These are phyloP conservation scores for Fraxinus platypoda DNA, from an alignment of 305 asterid genomes.

Conservation along the genomic window DNA sequence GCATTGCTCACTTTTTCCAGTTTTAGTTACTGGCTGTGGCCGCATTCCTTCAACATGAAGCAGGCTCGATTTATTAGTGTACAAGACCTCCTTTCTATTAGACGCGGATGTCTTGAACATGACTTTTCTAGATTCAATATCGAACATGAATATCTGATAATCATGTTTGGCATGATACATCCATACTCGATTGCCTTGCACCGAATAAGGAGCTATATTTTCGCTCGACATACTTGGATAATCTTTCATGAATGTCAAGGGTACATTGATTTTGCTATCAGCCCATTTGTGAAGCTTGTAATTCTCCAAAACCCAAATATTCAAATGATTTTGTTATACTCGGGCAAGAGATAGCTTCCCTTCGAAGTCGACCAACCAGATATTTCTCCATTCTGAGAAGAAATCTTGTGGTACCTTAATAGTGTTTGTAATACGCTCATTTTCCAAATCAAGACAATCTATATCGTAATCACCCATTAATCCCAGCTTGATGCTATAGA, in stretches of 20 bases:
- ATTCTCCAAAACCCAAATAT: slow-evolving; percentile 22
- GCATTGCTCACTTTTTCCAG: not conserved
- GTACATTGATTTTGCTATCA: not conserved
- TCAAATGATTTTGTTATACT: not conserved
- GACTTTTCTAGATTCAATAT: not conserved
- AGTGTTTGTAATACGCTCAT: not conserved
- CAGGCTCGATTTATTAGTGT: not conserved
- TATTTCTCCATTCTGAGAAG: not conserved
- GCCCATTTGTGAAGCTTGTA: slow-evolving; percentile 18
- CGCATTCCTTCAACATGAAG: not conserved
- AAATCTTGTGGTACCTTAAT: not conserved
- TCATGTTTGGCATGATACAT: not conserved
- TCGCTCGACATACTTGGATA: not conserved
- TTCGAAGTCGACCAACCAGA: not conserved
- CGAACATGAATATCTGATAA: not conserved
- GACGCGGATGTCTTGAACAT: not conserved
- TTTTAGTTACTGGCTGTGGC: too few species aligned
- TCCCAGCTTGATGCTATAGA: not conserved
- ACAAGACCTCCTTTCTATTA: too few species aligned
- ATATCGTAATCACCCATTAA: not conserved
- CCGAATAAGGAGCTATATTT: not conserved
- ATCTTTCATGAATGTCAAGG: not conserved
- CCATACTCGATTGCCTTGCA: not conserved
- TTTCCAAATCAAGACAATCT: slow-evolving; percentile 16
- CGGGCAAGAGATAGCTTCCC: not conserved